A percentile compares a stretch with the other conserved stretches of the same genome.
Conservation (phyloP, 2,329 filamentous ascomycete genomes). For the Claviceps sp. region DNA sequence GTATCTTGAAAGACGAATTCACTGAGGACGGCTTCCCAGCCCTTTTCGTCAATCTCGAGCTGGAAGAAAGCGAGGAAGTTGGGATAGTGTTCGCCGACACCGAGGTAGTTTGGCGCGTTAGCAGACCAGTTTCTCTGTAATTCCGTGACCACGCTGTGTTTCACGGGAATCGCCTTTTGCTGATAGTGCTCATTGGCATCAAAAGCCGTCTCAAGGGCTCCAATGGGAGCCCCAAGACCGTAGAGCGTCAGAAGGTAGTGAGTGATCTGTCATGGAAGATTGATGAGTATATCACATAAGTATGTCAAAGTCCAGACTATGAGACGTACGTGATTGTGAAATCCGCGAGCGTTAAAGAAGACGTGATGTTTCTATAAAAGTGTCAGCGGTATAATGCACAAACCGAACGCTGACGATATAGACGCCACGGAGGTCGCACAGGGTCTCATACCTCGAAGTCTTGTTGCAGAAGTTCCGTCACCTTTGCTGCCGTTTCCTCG, state of each 20-base stretch:
- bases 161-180: conserved; percentile 31
- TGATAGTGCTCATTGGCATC: conserved; percentile 55
- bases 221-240: conserved; percentile 53
- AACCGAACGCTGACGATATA: not conserved
- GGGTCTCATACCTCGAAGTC: conserved; percentile 45
- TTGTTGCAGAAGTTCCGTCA: conserved; percentile 57
- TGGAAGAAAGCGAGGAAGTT: conserved; percentile 71
- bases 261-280: conserved; percentile 31
- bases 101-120: conserved; percentile 44
- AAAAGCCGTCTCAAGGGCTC: conserved; percentile 50
- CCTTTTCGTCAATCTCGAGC: conserved; percentile 49
- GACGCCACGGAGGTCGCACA: no score
- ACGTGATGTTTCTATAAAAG: conserved; percentile 46
- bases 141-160: conserved; percentile 37
- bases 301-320: not conserved
- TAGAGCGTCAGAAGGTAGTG: conserved; percentile 69
- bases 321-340: conserved; percentile 62
- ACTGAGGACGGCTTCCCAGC: conserved; percentile 46
- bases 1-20: conserved; percentile 58
- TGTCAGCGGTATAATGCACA: not conserved
- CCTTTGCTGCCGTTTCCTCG: conserved; percentile 45
- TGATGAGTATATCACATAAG: not conserved
- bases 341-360: conserved; percentile 63
- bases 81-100: conserved; percentile 48
- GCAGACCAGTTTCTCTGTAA: conserved; percentile 39